Evolutionary conservation across 192 early-diverging fungal species (phyloP).

Genomic region (Coemansia guatemalensis): DNA sequence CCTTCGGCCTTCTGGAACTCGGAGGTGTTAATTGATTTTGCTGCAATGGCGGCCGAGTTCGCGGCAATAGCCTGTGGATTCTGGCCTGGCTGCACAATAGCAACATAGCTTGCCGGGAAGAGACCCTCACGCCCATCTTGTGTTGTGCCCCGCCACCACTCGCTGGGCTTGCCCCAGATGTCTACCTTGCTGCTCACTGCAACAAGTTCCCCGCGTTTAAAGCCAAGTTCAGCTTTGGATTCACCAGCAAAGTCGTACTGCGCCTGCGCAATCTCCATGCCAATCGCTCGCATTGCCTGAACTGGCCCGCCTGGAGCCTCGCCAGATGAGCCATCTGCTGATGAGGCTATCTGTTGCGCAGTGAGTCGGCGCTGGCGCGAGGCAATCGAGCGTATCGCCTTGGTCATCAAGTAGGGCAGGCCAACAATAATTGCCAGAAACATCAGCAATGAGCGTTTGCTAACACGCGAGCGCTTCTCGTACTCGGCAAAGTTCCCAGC

Average conservation of each 20-base stretch:
- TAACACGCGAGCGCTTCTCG: constrained; percentile 62
- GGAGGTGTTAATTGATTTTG: constrained; percentile 26
- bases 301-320: constrained; percentile 3
- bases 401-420: constrained; percentile 90
- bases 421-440: constrained; percentile 87
- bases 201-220: constrained; percentile 85
- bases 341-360: constrained; percentile 27
- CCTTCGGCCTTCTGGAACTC: constrained; percentile 31
- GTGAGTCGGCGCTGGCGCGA: constrained; percentile 48
- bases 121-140: constrained; percentile 80
- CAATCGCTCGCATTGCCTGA: constrained; percentile 46
- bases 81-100: constrained; percentile 66
- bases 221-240: constrained; percentile 76
- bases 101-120: constrained; percentile 93
- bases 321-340: background rate
- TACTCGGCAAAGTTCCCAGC: constrained; percentile 74
- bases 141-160: constrained; percentile 92
- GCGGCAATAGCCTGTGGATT: constrained; percentile 59
- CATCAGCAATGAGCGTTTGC: constrained; percentile 73
- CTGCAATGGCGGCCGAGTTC: constrained; percentile 25
- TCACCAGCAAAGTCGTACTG: constrained; percentile 80
- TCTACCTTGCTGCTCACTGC: constrained; percentile 85
- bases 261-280: constrained; percentile 86
- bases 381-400: constrained; percentile 75
- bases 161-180: constrained; percentile 67